Conservation (phyloP, 805 yeast species). For the Candida sithepensis region DNA sequence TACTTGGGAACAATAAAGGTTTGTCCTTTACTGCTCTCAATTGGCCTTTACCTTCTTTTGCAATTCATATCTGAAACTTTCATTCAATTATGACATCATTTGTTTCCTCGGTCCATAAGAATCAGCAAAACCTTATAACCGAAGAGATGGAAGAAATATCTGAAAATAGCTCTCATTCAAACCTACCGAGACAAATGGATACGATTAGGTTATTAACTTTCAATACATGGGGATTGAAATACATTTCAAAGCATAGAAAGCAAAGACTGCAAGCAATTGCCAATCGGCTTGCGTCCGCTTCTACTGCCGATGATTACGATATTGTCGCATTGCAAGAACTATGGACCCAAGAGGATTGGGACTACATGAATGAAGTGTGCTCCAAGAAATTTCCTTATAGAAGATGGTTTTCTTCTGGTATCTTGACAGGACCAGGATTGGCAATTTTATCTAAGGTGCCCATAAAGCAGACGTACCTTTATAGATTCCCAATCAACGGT, state of each 20-base stretch:
- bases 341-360: conserved; percentile 88
- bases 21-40: background rate
- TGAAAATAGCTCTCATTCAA: background rate
- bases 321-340: conserved; percentile 92
- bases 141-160: conserved; percentile 7
- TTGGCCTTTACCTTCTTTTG: no score
- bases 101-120: conserved; percentile 2
- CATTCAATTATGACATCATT: conserved; percentile 1
- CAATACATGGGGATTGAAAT: conserved; percentile 89
- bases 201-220: conserved; percentile 55
- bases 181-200: conserved; percentile 1
- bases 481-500: conserved; percentile 89
- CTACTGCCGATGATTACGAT: conserved; percentile 53
- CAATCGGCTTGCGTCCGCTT: conserved; percentile 43
- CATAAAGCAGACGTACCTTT: conserved; percentile 71
- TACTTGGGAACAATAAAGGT: no score
- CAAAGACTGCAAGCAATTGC: conserved; percentile 75
- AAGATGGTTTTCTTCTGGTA: conserved; percentile 76
- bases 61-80: no score
- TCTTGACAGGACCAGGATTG: conserved; percentile 89
- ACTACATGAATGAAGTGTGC: conserved; percentile 49
- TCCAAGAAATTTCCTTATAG: conserved; percentile 51
- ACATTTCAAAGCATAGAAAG: conserved; percentile 66
- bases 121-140: background rate
- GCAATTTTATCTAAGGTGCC: conserved; percentile 83